Evolutionary conservation across 1,284 basidiomycete genomes (phyloP).

Genomic region (Trichosporon asahii): DNA sequence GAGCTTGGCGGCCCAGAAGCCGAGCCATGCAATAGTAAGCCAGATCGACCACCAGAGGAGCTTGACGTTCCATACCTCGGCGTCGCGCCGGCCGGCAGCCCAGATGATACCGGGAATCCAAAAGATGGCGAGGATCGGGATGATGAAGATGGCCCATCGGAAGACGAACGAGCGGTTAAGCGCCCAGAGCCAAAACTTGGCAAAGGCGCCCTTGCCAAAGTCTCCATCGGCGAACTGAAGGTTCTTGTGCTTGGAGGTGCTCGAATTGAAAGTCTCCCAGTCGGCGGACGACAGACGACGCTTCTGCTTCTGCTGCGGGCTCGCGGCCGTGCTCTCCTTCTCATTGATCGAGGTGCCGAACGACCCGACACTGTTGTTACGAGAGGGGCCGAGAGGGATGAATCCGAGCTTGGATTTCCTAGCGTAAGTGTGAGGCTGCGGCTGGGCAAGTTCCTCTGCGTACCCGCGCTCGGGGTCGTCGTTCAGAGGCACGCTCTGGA

Average conservation of each 20-base stretch:
- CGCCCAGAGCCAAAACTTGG: constrained; percentile 65
- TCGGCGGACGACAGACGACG: constrained; percentile 30
- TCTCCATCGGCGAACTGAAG: constrained; percentile 52
- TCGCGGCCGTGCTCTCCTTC: constrained; percentile 8
- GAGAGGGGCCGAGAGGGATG: constrained; percentile 13
- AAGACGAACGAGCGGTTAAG: constrained; percentile 71
- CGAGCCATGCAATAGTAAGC: constrained; percentile 73
- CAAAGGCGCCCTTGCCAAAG: constrained; percentile 36
- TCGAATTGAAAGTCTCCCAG: constrained; percentile 50
- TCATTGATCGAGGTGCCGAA: constrained; percentile 12
- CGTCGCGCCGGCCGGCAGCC: constrained; percentile 60
- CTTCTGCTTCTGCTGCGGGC: constrained; percentile 21
- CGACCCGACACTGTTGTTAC: neutral
- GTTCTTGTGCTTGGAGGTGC: constrained; percentile 43
- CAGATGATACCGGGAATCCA: constrained; percentile 72
- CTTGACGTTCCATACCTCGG: constrained; percentile 53
- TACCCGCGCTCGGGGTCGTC: constrained; percentile 20
- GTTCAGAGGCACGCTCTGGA: constrained; percentile 40
- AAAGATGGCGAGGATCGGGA: constrained; percentile 65
- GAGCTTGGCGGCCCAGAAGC: constrained; percentile 79
- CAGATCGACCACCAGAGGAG: constrained; percentile 82
- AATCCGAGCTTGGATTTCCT: constrained; percentile 15
- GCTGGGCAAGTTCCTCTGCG: neutral
- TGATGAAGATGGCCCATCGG: constrained; percentile 74
- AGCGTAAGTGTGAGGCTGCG: constrained; percentile 6